phyloP scores from a whole-genome alignment of 2,329 filamentous ascomycete species.

The Diaporthe eres region DNA sequence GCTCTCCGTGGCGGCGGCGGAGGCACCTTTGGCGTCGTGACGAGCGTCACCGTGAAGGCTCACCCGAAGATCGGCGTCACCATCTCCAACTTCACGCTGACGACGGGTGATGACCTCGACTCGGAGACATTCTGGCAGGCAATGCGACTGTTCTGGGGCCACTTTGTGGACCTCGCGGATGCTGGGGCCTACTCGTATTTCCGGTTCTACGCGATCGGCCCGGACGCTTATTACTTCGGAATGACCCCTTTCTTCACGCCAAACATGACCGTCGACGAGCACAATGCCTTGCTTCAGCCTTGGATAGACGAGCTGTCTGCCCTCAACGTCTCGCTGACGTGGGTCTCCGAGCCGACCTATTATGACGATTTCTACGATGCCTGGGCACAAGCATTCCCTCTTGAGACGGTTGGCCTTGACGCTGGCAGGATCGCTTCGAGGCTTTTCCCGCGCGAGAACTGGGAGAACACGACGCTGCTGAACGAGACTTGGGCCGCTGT shows the following conservation, averaged over 20 bases:
- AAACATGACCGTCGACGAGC: slow-evolving; percentile 35
- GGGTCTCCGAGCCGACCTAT: slow-evolving; percentile 43
- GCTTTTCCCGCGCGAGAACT: slow-evolving; percentile 51
- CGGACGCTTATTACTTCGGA: slow-evolving; percentile 34
- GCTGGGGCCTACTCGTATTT: slow-evolving; percentile 62
- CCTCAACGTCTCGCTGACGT: slow-evolving; percentile 49
- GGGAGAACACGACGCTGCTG: slow-evolving; percentile 44
- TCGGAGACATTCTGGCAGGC: slow-evolving; percentile 68
- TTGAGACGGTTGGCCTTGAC: slow-evolving; percentile 46
- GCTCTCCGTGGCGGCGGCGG: slow-evolving; percentile 61
- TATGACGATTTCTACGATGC: slow-evolving; percentile 49
- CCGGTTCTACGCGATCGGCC: slow-evolving; percentile 41
- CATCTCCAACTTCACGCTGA: slow-evolving; percentile 46
- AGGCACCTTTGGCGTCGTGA: slow-evolving; percentile 54
- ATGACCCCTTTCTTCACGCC: slow-evolving; percentile 43
- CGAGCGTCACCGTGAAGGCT: slow-evolving; percentile 47
- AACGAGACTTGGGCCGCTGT: slow-evolving; percentile 50
- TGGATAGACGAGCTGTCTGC: slow-evolving; percentile 62
- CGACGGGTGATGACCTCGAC: slow-evolving; percentile 61
- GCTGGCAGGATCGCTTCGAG: slow-evolving; percentile 47
- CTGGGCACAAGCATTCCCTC: slow-evolving; percentile 48
- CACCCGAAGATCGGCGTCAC: slow-evolving; percentile 45
- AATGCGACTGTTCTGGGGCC: slow-evolving; percentile 63
- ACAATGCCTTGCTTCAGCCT: slow-evolving; percentile 29
- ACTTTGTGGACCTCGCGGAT: slow-evolving; percentile 61